Base-by-base conservation (phyloP, 495 filamentous ascomycete genomes). In the Pseudotulostoma volvatum region DNA sequence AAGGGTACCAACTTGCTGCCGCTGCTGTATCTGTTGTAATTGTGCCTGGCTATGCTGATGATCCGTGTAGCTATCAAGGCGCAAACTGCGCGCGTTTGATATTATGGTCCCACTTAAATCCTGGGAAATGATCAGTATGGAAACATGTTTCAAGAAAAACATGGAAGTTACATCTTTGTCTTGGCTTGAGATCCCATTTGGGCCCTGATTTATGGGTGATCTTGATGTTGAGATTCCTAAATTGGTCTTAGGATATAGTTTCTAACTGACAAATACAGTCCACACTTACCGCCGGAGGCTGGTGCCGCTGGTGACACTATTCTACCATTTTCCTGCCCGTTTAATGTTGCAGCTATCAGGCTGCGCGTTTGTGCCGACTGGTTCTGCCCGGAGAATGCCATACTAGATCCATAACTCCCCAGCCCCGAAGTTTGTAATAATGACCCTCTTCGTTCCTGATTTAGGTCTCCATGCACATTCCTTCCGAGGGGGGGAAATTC, bases 401-500 rank as follows among this genome's bases (percentile, higher is more conserved):
- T 55, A 31, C 63, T 59, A 48, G 59, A 60, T 17, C 57, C 54
- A 44, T 67, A 73, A 39, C 59, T 60, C 18, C 74, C 74, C 52
- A 84, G 82, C 1, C 67, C 73, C 23, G 79, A 60, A 50, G 63
- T 69, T 44, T 77, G 78, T 59, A 79, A 74, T 53, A 84, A 47
- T 45, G 62, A 73, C 3, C 62, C 67, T 37, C 67, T 63, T 28
- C 75, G 71, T 43, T 84, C 81, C 43, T 79, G 77, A 18, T 70
- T 74, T 41, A 80, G 65, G 9, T 90, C 84, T 18, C 77, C 76
- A 39, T 76, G 71, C 18, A 67, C 66, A 40, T 74, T 77, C 40
- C 82, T 74, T 36, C 81, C 79, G 37, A 90, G 60, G 8, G 86
- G 79, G 32, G 86, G 86, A 38, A 92, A 92, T 7, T 92, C 85